Conservation (phyloP, 345 rosid species). For the Pugionium dolabratum region DNA sequence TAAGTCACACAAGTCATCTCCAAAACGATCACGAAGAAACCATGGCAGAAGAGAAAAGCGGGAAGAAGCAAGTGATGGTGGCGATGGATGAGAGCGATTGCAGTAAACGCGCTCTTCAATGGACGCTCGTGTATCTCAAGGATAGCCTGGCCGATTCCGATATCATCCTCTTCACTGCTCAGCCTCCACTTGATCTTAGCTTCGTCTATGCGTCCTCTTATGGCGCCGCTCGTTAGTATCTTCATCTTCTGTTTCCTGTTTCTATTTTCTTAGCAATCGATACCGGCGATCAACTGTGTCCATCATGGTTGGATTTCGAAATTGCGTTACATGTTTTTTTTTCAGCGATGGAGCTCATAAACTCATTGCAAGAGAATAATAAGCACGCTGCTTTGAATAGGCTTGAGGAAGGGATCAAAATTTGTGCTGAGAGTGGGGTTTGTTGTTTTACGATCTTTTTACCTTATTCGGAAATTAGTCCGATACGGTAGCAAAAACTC, state of each 20-base stretch:
- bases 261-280: background rate
- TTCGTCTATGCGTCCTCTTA: slow-evolving; percentile 58
- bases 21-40: background rate
- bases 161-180: slow-evolving; percentile 61
- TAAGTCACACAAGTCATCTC: no score
- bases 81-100: slow-evolving; percentile 80
- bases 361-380: slow-evolving; percentile 51
- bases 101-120: slow-evolving; percentile 61
- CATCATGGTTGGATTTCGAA: background rate
- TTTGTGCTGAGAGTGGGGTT: slow-evolving; percentile 62
- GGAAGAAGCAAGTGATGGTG: slow-evolving; percentile 70
- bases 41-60: slow-evolving; percentile 40
- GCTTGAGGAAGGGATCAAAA: slow-evolving; percentile 47
- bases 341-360: slow-evolving; percentile 60
- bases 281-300: background rate
- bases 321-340: background rate
- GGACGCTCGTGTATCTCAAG: slow-evolving; percentile 56
- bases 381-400: slow-evolving; percentile 44
- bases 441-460: background rate
- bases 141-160: slow-evolving; percentile 47
- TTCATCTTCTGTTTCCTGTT: background rate
- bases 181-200: slow-evolving; percentile 44
- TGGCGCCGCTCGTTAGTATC: slow-evolving; percentile 56
- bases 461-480: no score
- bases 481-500: no score